Conservation (phyloP, 192 early-diverging fungal species). For the Coemansia sp. region DNA sequence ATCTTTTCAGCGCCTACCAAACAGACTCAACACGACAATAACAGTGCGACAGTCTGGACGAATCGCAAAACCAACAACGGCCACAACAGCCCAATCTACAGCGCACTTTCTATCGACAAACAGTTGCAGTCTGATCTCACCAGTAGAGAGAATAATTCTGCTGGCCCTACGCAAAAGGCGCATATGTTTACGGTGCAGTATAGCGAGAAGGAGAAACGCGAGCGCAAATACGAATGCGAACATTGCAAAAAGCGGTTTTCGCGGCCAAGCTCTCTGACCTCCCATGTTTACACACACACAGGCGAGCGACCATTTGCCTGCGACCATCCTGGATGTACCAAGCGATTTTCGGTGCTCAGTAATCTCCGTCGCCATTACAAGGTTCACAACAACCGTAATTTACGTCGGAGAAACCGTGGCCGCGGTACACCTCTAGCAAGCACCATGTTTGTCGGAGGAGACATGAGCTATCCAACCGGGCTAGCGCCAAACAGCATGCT, state of each 20-base stretch:
- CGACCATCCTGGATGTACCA: constrained; percentile 55
- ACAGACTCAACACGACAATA: background rate
- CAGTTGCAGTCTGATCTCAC: too few relatives aligned
- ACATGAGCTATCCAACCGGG: background rate
- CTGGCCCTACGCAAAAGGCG: background rate
- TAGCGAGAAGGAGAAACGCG: constrained; percentile 46
- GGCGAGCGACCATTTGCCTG: constrained; percentile 62
- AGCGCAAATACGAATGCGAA: constrained; percentile 57
- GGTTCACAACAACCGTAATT: constrained; percentile 22
- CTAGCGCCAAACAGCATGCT: background rate
- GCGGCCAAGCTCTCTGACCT: constrained; percentile 58
- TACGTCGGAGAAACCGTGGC: background rate
- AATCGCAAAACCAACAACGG: background rate
- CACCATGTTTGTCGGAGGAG: background rate
- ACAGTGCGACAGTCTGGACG: background rate
- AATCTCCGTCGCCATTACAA: constrained; percentile 70
- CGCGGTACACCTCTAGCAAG: constrained; percentile 3
- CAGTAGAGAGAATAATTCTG: background rate
- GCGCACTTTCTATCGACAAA: too few relatives aligned
- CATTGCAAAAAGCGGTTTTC: constrained; percentile 60
- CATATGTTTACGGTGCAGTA: constrained; percentile 21
- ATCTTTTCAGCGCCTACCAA: background rate
- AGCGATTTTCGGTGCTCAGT: constrained; percentile 74
- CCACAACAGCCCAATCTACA: too few relatives aligned
- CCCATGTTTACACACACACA: constrained; percentile 63